Evolutionary conservation across 2,329 filamentous ascomycete genomes (phyloP).

Genomic region (Hymenotorrendiella dingleyae): DNA sequence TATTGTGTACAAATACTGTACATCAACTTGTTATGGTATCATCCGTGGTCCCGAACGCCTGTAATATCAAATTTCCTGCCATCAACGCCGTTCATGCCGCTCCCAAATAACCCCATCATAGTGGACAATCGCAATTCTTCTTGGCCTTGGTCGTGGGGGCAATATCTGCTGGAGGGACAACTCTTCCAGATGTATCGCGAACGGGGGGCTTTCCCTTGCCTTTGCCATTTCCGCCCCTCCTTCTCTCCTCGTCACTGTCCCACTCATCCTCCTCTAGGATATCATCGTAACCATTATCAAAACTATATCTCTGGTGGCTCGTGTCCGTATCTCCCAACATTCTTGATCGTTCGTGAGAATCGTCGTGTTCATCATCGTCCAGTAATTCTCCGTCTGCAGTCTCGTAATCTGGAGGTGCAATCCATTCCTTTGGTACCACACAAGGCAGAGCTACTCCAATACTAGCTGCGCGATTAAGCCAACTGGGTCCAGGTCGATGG

Average conservation of each 20-base stretch:
- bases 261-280: constrained; percentile 32
- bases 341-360: constrained; percentile 47
- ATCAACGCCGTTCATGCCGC: constrained; percentile 6
- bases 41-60: constrained; percentile 14
- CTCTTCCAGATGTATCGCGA: constrained; percentile 45
- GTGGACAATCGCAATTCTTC: constrained; percentile 11
- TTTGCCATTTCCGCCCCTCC: constrained; percentile 30
- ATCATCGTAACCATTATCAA: constrained; percentile 18
- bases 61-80: constrained; percentile 13
- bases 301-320: constrained; percentile 24
- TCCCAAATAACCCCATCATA: constrained; percentile 2
- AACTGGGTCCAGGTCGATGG: constrained; percentile 61
- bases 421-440: constrained; percentile 76
- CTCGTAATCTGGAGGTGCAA: constrained; percentile 71
- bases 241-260: constrained; percentile 42
- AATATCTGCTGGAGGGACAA: constrained; percentile 46
- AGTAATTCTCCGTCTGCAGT: constrained; percentile 65
- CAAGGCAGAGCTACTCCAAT: constrained; percentile 78
- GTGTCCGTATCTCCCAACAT: constrained; percentile 44
- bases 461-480: constrained; percentile 79
- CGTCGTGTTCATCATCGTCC: constrained; percentile 39
- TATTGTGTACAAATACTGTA: constrained; percentile 21
- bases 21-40: constrained; percentile 14
- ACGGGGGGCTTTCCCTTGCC: constrained; percentile 33
- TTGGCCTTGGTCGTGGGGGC: constrained; percentile 34